Evolutionary conservation across 352 stramenopile species (phyloP).

Genomic region (Phytopythium aichiense): DNA sequence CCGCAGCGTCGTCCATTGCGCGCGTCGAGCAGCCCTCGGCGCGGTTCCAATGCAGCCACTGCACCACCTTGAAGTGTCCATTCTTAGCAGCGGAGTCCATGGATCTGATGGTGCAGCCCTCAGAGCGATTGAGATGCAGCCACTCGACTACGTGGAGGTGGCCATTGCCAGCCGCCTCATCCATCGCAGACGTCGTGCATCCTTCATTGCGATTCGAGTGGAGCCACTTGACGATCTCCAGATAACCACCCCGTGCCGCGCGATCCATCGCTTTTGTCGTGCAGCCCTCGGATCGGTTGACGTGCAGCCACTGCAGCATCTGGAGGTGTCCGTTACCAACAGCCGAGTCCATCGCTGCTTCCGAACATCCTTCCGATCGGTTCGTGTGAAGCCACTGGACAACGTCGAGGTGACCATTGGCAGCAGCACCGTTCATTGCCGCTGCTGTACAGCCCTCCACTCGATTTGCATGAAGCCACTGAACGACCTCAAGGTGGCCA

Average conservation of each 20-base stretch:
- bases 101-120: not conserved
- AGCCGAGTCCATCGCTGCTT: too few species aligned
- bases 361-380: too few species aligned
- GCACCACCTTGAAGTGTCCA: not conserved
- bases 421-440: not conserved
- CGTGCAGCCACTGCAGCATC: too few species aligned
- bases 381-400: not conserved
- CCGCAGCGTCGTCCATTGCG: not conserved
- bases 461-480: not conserved
- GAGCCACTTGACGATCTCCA: too few species aligned
- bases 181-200: too few species aligned
- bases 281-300: too few species aligned
- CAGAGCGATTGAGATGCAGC: not conserved
- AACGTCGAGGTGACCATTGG: not conserved
- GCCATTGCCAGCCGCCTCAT: too few species aligned
- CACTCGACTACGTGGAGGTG: too few species aligned
- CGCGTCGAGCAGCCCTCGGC: not conserved
- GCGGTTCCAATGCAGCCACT: not conserved
- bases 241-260: too few species aligned
- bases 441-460: not conserved
- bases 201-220: too few species aligned
- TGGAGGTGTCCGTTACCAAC: too few species aligned
- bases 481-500: not conserved
- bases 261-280: too few species aligned
- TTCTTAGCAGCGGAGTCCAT: not conserved